These are phyloP conservation scores for Cylindrotheca fusiformis DNA, from an alignment of 108 stramenopile genomes.

Conservation along the genomic window DNA sequence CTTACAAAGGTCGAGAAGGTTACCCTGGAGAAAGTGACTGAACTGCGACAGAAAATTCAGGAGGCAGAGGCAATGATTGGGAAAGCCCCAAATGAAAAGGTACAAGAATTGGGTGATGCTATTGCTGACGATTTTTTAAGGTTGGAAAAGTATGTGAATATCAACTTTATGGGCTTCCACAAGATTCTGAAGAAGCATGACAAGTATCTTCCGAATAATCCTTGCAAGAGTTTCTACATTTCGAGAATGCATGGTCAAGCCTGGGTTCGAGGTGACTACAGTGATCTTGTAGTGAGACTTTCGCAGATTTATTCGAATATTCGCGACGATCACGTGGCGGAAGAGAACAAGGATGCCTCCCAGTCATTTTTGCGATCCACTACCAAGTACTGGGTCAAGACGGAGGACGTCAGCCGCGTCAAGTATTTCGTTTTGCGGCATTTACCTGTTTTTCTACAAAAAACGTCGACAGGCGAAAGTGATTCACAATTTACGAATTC, in stretches of 20 bases:
- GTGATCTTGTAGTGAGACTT: conserved; percentile 89
- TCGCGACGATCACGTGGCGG: conserved; percentile 77
- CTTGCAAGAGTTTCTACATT: conserved; percentile 91
- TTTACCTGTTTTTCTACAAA: conserved; percentile 94
- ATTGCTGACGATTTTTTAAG: conserved; percentile 76
- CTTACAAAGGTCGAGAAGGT: conserved; percentile 86
- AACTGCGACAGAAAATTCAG: conserved; percentile 58
- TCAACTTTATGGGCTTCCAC: conserved; percentile 97
- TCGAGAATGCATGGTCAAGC: conserved; percentile 94
- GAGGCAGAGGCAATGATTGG: conserved; percentile 19
- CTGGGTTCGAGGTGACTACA: conserved; percentile 95
- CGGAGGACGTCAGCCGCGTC: conserved; percentile 90
- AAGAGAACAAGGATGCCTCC: conserved; percentile 64
- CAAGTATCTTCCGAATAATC: conserved; percentile 79
- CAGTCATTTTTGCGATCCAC: conserved; percentile 90
- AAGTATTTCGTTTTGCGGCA: conserved; percentile 91
- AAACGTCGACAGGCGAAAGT: conserved; percentile 84
- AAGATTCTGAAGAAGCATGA: conserved; percentile 99
- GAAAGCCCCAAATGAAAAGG: conserved; percentile 15
- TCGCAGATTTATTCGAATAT: conserved; percentile 74
- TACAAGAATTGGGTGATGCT: conserved; percentile 50
- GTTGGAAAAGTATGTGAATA: conserved; percentile 95
- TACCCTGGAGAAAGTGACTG: conserved; percentile 74
- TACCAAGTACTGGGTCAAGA: conserved; percentile 98
- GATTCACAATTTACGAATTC: conserved; percentile 95